Evolutionary conservation across 176 grass and related monocot species (phyloP).

Genomic region (Juncus inflexus): DNA sequence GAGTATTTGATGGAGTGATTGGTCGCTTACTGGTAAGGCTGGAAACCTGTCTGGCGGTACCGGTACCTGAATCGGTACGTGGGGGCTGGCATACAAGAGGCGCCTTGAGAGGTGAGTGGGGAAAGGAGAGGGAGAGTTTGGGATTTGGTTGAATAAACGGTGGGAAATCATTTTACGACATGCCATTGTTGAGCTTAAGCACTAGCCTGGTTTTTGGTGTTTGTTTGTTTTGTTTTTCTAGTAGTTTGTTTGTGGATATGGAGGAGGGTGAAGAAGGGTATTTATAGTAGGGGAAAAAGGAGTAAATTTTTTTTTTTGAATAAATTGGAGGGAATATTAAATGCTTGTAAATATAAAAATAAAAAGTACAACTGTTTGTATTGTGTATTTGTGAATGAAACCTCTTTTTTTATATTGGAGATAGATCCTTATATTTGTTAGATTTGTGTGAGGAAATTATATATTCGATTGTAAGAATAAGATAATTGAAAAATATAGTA

Average conservation of each 20-base stretch:
- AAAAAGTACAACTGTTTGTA: constrained; percentile 10
- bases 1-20: constrained; percentile 37
- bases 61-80: constrained; percentile 33
- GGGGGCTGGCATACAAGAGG: constrained; percentile 17
- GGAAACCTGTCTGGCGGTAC: constrained; percentile 58
- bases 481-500: too few species aligned
- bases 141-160: constrained; percentile 19
- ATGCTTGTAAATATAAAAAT: background rate
- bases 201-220: constrained; percentile 2
- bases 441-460: constrained; percentile 32
- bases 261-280: constrained; percentile 6
- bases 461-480: background rate
- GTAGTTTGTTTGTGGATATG: constrained; percentile 13
- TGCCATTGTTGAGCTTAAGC: constrained; percentile 33
- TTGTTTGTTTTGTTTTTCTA: background rate
- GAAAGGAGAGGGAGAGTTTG: constrained; percentile 11
- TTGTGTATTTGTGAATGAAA: background rate
- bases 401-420: constrained; percentile 28
- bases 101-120: background rate
- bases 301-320: background rate
- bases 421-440: constrained; percentile 30
- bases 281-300: constrained; percentile 37
- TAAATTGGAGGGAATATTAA: background rate
- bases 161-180: constrained; percentile 44
- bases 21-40: constrained; percentile 59